A percentile compares a stretch with the other conserved stretches of the same genome.
These are phyloP conservation scores for Ceratobasidium sp. DNA, from an alignment of 1,284 basidiomycete species.

Conservation along the genomic window DNA sequence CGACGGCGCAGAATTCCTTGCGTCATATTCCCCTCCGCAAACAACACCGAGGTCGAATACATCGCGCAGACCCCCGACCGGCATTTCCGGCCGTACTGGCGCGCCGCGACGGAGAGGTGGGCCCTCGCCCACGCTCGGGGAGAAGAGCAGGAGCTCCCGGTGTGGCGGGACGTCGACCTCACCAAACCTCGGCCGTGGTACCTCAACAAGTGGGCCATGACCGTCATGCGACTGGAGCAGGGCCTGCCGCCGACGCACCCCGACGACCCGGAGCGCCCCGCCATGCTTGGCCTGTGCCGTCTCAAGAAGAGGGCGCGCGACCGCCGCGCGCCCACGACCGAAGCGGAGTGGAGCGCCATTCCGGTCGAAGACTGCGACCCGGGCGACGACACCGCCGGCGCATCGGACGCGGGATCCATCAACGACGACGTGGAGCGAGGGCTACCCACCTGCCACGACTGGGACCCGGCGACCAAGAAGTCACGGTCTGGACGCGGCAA, in stretches of 20 bases:
- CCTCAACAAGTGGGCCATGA: background rate
- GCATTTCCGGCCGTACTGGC: background rate
- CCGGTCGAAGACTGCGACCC: background rate
- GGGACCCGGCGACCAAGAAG: conserved; percentile 22
- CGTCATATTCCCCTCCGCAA: background rate
- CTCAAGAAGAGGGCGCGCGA: too few relatives aligned
- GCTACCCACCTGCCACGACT: background rate
- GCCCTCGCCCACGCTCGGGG: background rate
- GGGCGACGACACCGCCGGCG: background rate
- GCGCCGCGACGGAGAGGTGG: background rate
- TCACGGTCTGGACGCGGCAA: background rate
- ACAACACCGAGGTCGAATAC: background rate
- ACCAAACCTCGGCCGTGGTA: background rate
- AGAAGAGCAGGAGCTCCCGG: background rate
- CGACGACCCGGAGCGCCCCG: background rate
- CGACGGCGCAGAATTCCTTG: background rate
- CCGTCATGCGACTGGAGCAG: background rate
- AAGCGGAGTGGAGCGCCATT: background rate
- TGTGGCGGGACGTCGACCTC: background rate
- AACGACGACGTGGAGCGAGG: conserved; percentile 13
- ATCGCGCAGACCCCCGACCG: background rate
- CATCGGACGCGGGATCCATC: background rate
- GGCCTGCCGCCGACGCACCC: background rate
- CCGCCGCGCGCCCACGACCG: background rate
- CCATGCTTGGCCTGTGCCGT: background rate